phyloP scores from a whole-genome alignment of 164 flowering plant species.

The Akebia trifoliata region DNA sequence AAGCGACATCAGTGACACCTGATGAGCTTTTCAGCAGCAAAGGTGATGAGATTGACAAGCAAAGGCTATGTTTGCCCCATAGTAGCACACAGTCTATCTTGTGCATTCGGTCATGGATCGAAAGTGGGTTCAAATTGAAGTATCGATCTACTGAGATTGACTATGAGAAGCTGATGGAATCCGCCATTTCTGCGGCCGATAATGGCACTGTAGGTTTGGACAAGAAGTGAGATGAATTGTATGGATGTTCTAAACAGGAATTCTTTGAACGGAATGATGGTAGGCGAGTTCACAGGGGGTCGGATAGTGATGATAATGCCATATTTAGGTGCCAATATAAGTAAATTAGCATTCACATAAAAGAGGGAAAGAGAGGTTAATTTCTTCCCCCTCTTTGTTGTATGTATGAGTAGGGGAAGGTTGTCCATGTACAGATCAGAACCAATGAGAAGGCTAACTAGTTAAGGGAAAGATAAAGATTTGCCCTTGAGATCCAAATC shows the following conservation, averaged over 20 bases:
- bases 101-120: conserved; percentile 61
- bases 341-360: neutral
- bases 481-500: neutral
- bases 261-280: too few relatives aligned
- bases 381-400: neutral
- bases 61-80: conserved; percentile 47
- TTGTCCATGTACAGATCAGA: conserved; percentile 4
- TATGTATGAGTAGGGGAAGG: conserved; percentile 8
- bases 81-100: conserved; percentile 44
- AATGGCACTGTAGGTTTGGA: conserved; percentile 25
- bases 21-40: conserved; percentile 64
- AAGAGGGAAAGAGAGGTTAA: neutral
- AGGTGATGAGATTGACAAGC: conserved; percentile 72
- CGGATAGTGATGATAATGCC: neutral
- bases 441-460: neutral
- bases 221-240: conserved; percentile 15
- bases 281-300: too few relatives aligned
- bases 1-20: conserved; percentile 69
- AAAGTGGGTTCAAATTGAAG: conserved; percentile 51
- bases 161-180: conserved; percentile 54
- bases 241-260: too few relatives aligned
- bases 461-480: neutral
- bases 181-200: conserved; percentile 28
- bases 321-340: neutral
- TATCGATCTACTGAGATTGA: conserved; percentile 52